Evolutionary conservation across 2,329 filamentous ascomycete genomes (phyloP).

Genomic region (Fusarium virguliforme): DNA sequence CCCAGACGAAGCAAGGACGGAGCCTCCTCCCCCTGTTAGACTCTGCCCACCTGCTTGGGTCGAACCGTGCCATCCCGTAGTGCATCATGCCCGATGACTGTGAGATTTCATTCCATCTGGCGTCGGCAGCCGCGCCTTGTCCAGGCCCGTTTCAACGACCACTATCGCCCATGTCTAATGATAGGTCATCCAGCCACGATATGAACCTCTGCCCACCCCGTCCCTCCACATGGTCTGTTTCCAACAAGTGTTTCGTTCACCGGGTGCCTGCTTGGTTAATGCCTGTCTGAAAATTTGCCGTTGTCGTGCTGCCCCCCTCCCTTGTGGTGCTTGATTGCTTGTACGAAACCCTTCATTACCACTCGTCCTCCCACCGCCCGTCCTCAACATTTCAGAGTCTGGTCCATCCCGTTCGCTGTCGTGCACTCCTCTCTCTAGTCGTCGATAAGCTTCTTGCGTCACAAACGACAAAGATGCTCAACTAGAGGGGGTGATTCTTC

Average conservation of each 20-base stretch:
- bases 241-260: slow-evolving; percentile 43
- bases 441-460: slow-evolving; percentile 41
- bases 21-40: neutral
- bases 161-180: slow-evolving; percentile 35
- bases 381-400: slow-evolving; percentile 9
- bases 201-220: slow-evolving; percentile 36
- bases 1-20: slow-evolving; percentile 28
- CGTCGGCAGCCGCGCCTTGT: slow-evolving; percentile 38
- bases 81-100: slow-evolving; percentile 40
- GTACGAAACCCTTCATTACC: slow-evolving; percentile 46
- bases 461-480: slow-evolving; percentile 48
- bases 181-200: slow-evolving; percentile 43
- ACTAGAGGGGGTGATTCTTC: slow-evolving; percentile 41
- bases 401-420: slow-evolving; percentile 43
- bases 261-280: slow-evolving; percentile 39
- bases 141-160: slow-evolving; percentile 49
- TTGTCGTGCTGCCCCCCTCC: slow-evolving; percentile 26
- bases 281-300: slow-evolving; percentile 37
- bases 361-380: slow-evolving; percentile 45
- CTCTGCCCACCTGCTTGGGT: slow-evolving; percentile 11
- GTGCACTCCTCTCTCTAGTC: slow-evolving; percentile 37
- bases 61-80: slow-evolving; percentile 31
- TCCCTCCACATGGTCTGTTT: slow-evolving; percentile 40
- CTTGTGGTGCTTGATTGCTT: slow-evolving; percentile 44
- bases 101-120: slow-evolving; percentile 31